These are phyloP conservation scores for Ceratobasidium sp. DNA, from an alignment of 1,284 basidiomycete genomes.

Conservation along the genomic window DNA sequence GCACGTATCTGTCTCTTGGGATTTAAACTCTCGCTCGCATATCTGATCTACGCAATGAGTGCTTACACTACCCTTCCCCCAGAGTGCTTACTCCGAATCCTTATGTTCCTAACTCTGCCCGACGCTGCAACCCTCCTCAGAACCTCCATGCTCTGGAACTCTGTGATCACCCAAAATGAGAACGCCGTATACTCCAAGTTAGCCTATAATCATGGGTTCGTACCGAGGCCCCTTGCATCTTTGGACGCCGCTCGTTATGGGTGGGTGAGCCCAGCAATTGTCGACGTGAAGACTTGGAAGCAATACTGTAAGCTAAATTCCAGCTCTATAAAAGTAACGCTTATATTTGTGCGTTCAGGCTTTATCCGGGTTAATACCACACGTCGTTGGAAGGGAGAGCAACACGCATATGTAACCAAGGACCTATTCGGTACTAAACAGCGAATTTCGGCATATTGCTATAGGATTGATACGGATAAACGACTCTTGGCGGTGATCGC, in stretches of 20 bases:
- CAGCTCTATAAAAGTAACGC: neutral
- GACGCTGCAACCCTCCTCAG: neutral
- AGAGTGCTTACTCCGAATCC: conserved; percentile 10
- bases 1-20: too few species aligned
- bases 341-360: neutral
- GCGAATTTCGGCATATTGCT: neutral
- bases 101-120: conserved; percentile 6
- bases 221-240: neutral
- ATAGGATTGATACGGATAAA: conserved; percentile 11
- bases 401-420: neutral
- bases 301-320: conserved; percentile 9
- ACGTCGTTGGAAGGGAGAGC: neutral
- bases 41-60: neutral
- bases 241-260: neutral
- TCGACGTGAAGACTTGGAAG: neutral
- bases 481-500: conserved; percentile 10
- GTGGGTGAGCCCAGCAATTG: neutral
- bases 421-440: neutral
- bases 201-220: neutral
- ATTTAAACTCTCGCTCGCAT: too few species aligned
- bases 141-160: conserved; percentile 15
- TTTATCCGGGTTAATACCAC: neutral
- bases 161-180: conserved; percentile 3
- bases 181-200: conserved; percentile 5
- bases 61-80: neutral